These are phyloP conservation scores for Lentinus polychrous DNA, from an alignment of 1,284 basidiomycete species.

Conservation along the genomic window DNA sequence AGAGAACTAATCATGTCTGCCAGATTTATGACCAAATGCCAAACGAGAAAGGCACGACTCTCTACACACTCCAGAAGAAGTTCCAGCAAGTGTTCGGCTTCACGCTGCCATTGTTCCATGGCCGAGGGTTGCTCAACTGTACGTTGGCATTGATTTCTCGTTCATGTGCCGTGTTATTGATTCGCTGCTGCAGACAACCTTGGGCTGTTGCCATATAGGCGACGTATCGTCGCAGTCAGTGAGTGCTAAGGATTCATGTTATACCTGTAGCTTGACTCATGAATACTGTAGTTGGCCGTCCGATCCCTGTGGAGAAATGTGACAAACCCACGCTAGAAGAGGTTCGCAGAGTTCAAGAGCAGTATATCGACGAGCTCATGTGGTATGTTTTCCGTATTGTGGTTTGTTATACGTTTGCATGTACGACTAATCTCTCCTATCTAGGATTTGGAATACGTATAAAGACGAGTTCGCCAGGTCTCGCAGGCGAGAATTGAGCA, in stretches of 20 bases:
- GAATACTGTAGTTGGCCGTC: conserved; percentile 64
- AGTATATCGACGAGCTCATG: conserved; percentile 90
- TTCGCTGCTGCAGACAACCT: conserved; percentile 24
- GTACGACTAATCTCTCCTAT: not conserved
- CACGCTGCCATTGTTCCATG: conserved; percentile 93
- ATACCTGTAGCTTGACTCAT: not conserved
- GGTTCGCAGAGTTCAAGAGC: conserved; percentile 72
- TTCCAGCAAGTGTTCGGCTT: conserved; percentile 94
- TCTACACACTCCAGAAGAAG: conserved; percentile 82
- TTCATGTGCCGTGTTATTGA: not conserved
- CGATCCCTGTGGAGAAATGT: conserved; percentile 74
- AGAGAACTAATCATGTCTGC: not conserved
- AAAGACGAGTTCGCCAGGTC: conserved; percentile 82
- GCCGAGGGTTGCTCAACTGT: conserved; percentile 90
- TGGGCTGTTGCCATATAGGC: conserved; percentile 89
- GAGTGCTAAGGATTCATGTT: conserved; percentile 32
- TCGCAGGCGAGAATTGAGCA: conserved; percentile 63
- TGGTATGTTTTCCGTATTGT: conserved; percentile 44
- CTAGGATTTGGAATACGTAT: conserved; percentile 91
- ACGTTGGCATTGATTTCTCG: conserved; percentile 21
- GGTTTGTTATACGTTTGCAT: not conserved
- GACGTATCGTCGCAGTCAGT: conserved; percentile 93
- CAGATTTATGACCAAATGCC: conserved; percentile 96
- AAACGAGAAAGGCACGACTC: conserved; percentile 87
- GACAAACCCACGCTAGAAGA: conserved; percentile 81